Base-by-base conservation (phyloP, 2,329 filamentous ascomycete genomes). In the Alternaria sp. region DNA sequence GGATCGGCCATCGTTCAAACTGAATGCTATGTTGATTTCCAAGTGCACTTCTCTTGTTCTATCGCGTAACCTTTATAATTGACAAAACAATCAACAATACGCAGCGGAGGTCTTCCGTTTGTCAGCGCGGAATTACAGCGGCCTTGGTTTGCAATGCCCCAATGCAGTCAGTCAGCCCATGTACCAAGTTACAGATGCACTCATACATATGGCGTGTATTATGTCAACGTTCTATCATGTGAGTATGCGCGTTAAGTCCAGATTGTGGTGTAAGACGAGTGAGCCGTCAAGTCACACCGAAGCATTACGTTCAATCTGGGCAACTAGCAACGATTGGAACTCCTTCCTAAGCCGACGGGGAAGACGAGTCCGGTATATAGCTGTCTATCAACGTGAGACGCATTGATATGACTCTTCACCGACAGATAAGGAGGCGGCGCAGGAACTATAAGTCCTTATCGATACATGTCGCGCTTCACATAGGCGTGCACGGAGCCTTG, bases 1-100 rank as follows among this genome's bases (percentile, higher is more conserved):
- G 80, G 79, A 54, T 81, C 81, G 6, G 81, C 69, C 81, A 83
- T 83, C 8, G 6, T 66, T 57, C 6, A n/a, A 10, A 6, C 17
- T 45, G 26, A 52, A 11, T 6, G 40, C 40, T 50, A 15, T 26
- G 0, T n/a, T 36, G 32, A 36, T 10, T 1, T 36, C n/a, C 1
- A 1, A n/a, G 7, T 8, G 6, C 10, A 17, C 10, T 13, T 25
- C 17, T 47, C 26, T 47, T 25, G 19, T 30, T 28, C n/a, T 28
- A 26, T 32, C 13, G n/a, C 10, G 5, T 28, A 36, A 8, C 44
- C 21, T 10, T 8, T 50, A 32, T 10, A 26, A n/a, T 26, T 17
- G 8, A 45, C 17, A 8, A 15, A 13, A 45, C 5, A 17, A n/a
- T 30, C n/a, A 32, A 45, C 54, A 46, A 10, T 17, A 56, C 44